Conservation (phyloP, 352 stramenopile genomes). For the Globisporangium barbulae region DNA sequence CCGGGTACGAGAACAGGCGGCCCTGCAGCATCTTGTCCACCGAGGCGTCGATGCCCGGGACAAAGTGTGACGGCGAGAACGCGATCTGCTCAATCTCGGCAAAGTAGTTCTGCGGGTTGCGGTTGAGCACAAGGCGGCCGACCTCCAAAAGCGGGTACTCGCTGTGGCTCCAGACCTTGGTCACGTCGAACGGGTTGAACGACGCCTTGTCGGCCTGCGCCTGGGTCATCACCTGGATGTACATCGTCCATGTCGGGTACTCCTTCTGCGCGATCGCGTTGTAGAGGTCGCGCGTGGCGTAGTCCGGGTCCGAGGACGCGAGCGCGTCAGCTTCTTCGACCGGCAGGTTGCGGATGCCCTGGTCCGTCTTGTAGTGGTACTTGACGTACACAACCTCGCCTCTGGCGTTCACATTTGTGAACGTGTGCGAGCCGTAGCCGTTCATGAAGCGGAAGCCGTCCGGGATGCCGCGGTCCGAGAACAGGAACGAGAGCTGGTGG, state of each 20-base stretch:
- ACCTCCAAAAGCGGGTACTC: conserved; percentile 87
- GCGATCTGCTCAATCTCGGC: conserved; percentile 92
- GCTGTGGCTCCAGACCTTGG: conserved; percentile 90
- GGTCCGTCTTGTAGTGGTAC: conserved; percentile 93
- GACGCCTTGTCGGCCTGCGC: conserved; percentile 49
- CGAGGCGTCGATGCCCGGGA: conserved; percentile 88
- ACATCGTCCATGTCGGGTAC: conserved; percentile 87
- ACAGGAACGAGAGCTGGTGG: conserved; percentile 89
- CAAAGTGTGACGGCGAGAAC: conserved; percentile 89
- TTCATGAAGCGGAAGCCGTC: conserved; percentile 91
- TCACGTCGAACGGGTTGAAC: conserved; percentile 92
- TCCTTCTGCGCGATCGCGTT: conserved; percentile 82
- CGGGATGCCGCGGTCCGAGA: conserved; percentile 86
- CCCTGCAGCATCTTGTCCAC: conserved; percentile 89
- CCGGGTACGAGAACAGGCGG: conserved; percentile 87
- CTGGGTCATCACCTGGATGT: conserved; percentile 90
- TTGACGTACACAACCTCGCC: conserved; percentile 87
- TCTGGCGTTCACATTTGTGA: conserved; percentile 85
- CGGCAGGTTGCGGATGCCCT: conserved; percentile 86
- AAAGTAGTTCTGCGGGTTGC: conserved; percentile 93
- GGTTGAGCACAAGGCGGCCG: conserved; percentile 86
- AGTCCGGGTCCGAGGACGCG: conserved; percentile 78
- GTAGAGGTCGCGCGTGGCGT: conserved; percentile 90
- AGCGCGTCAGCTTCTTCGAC: conserved; percentile 75
- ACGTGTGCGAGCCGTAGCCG: conserved; percentile 91